These are phyloP conservation scores for Amylocystis lapponica DNA, from an alignment of 768 basidiomycete species.

Conservation along the genomic window DNA sequence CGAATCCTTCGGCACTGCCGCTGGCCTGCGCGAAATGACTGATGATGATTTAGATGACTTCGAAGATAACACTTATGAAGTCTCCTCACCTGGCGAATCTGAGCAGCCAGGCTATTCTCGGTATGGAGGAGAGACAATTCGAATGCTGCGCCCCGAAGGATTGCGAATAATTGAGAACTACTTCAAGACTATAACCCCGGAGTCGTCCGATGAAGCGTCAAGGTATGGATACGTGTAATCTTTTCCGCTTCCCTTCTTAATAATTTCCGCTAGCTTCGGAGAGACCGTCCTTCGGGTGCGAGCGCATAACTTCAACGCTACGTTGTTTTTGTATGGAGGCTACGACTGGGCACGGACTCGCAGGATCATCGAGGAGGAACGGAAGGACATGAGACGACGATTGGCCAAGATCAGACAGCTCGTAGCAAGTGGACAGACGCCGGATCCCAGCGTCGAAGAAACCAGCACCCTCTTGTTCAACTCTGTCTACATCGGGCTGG, in stretches of 20 bases:
- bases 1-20: slow-evolving; percentile 71
- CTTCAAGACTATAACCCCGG: slow-evolving; percentile 60
- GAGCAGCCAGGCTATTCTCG: slow-evolving; percentile 42
- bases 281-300: slow-evolving; percentile 49
- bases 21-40: slow-evolving; percentile 63
- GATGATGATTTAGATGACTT: slow-evolving; percentile 75
- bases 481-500: slow-evolving; percentile 90
- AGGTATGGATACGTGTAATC: slow-evolving; percentile 51
- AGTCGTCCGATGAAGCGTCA: slow-evolving; percentile 37
- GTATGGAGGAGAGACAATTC: slow-evolving; percentile 81
- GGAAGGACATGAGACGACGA: slow-evolving; percentile 80
- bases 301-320: slow-evolving; percentile 55
- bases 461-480: slow-evolving; percentile 84
- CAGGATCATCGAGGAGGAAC: slow-evolving; percentile 79
- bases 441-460: slow-evolving; percentile 67
- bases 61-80: slow-evolving; percentile 24
- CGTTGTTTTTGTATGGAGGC: slow-evolving; percentile 81
- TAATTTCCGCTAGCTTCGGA: slow-evolving; percentile 28
- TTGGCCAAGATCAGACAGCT: slow-evolving; percentile 89
- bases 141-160: slow-evolving; percentile 58
- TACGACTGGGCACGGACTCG: slow-evolving; percentile 92
- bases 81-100: slow-evolving; percentile 11
- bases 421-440: slow-evolving; percentile 82
- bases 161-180: slow-evolving; percentile 71
- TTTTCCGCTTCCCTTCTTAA: slow-evolving; percentile 5